Evolutionary conservation across 2,329 filamentous ascomycete genomes (phyloP).

Genomic region (Claviceps lovelessii): DNA sequence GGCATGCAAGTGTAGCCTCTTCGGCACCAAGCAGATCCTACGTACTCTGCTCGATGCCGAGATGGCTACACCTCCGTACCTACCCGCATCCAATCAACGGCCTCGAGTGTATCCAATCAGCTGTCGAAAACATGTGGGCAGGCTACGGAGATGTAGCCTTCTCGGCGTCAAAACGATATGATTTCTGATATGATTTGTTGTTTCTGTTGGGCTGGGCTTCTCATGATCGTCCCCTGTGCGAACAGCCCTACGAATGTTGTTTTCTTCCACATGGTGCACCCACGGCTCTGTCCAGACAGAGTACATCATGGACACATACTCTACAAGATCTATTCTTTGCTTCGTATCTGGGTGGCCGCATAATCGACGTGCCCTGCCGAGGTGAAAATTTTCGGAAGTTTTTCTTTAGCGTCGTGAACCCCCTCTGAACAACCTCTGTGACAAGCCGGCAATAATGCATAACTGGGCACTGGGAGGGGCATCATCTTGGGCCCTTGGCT

Average conservation of each 20-base stretch:
- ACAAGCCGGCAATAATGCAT: not conserved
- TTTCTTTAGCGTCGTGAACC: not conserved
- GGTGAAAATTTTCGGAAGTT: not conserved
- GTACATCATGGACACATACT: not conserved
- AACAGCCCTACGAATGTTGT: not conserved
- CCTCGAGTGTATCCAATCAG: too few relatives aligned
- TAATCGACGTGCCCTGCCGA: not conserved
- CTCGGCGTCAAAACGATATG: too few relatives aligned
- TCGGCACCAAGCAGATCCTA: not conserved
- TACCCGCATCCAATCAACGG: too few relatives aligned
- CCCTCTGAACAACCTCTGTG: not conserved
- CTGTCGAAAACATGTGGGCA: too few relatives aligned
- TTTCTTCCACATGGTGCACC: not conserved
- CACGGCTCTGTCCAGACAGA: not conserved
- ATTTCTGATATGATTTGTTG: not conserved
- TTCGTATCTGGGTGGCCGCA: not conserved
- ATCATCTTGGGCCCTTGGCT: not conserved
- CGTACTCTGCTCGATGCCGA: too few relatives aligned
- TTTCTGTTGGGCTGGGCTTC: not conserved
- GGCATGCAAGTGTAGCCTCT: not conserved
- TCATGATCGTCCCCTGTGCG: not conserved
- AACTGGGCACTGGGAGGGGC: not conserved
- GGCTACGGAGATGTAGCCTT: too few relatives aligned
- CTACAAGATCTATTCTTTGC: not conserved
- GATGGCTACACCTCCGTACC: too few relatives aligned